Evolutionary conservation across 345 rosid genomes (phyloP).

Genomic region (Linum lewisii): DNA sequence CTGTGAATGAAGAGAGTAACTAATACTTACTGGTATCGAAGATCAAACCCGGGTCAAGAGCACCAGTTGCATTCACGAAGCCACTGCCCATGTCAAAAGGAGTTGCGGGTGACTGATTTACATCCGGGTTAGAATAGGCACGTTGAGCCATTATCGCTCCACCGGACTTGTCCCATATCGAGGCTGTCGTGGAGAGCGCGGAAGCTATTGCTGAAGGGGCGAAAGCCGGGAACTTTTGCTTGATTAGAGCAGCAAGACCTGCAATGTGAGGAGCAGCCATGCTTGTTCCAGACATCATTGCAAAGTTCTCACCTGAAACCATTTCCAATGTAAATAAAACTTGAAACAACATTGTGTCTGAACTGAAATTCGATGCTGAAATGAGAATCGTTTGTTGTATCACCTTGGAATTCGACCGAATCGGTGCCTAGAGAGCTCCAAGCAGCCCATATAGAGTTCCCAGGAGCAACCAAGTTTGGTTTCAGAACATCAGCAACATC

Average conservation of each 20-base stretch:
- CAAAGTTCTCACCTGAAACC: constrained; percentile 84
- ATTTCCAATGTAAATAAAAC: neutral
- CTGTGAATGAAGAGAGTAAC: neutral
- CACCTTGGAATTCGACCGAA: constrained; percentile 77
- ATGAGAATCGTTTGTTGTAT: too few species aligned
- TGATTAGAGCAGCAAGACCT: constrained; percentile 94
- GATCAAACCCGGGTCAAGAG: constrained; percentile 91
- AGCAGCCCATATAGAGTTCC: constrained; percentile 96
- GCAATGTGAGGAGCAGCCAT: constrained; percentile 99
- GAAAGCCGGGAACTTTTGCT: constrained; percentile 93
- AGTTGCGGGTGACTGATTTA: constrained; percentile 65
- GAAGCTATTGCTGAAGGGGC: constrained; percentile 97
- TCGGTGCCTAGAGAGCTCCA: constrained; percentile 98
- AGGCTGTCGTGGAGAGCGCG: constrained; percentile 85
- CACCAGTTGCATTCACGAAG: constrained; percentile 88
- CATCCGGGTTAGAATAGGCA: constrained; percentile 67
- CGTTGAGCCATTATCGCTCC: constrained; percentile 88
- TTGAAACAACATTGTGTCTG: too few species aligned
- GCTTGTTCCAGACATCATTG: constrained; percentile 94
- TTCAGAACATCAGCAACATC: constrained; percentile 97
- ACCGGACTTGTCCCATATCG: constrained; percentile 73
- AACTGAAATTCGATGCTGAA: too few species aligned
- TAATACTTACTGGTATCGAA: constrained; percentile 63
- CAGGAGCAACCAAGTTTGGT: constrained; percentile 96
- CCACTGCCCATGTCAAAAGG: constrained; percentile 98